Evolutionary conservation across 257 asterid species (phyloP), one percentile per base, ranked within the genome.

Genomic region (Craterostigma plantagineum): DNA sequence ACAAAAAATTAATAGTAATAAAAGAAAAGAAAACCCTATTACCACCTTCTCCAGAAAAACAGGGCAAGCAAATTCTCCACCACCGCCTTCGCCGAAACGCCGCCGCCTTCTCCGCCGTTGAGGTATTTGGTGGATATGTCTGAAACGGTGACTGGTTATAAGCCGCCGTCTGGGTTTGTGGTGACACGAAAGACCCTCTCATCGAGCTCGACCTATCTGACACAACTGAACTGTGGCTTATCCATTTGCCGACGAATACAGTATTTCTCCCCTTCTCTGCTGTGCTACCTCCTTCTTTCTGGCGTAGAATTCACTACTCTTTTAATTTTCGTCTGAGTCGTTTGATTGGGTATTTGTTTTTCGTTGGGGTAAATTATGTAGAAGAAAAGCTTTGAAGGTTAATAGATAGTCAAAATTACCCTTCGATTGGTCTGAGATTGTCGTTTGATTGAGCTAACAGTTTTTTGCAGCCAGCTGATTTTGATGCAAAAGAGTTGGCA

Each of bases 201-300:
- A 9, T 71, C 37, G 76, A 73, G 35, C 59, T 73, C 23, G 34
- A 69, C 10, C 35, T 54, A 14, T 55, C 59, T 0, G 82, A 76
- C 59, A 67, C 91, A 0, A 70, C 76, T 0, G 93, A 80, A 66
- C 72, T 80, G 9, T 80, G 91, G 82, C 91, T 76, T 36, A 50
- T 80, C 35, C 91, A 80, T 11, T 73, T 76, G 79, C 93, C 93
- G 7, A 38, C 55, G 45, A 64, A 63, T 66, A 74, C 69, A 37
- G 81, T 72, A 69, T 42, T 0, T 23, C 10, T 23, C 30, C 30
- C 30, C 4, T 23, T 23, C 30, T 23, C 30, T 6, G 30, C n/a
- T n/a, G n/a, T n/a, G n/a, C 30, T 23, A 23, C 2, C 2, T 23
- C 30, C 30, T 23, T 23, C 30, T 23, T 6, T 23, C 2, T 23